These are phyloP conservation scores for Roridomyces roridus DNA, from an alignment of 768 basidiomycete species.

Conservation along the genomic window DNA sequence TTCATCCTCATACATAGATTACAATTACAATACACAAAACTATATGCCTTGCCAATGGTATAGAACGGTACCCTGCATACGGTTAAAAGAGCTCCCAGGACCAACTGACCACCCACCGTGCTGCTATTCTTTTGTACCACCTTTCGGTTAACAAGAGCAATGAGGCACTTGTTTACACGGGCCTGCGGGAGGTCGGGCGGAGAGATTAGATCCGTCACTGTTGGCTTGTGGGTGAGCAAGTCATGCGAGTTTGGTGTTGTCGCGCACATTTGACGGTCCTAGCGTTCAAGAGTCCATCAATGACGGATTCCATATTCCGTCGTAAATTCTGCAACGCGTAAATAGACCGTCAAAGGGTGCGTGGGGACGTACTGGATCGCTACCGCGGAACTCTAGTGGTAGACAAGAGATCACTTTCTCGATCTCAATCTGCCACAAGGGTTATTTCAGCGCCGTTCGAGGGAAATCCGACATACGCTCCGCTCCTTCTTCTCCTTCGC, in stretches of 20 bases:
- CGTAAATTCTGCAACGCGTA: slow-evolving; percentile 62
- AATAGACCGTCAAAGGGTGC: neutral
- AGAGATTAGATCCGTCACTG: slow-evolving; percentile 79
- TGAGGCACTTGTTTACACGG: slow-evolving; percentile 91
- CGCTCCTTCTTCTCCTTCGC: slow-evolving; percentile 87
- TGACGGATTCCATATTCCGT: slow-evolving; percentile 79
- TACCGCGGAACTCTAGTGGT: slow-evolving; percentile 91
- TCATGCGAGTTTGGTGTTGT: neutral
- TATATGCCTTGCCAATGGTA: slow-evolving; percentile 74
- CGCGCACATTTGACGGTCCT: slow-evolving; percentile 67
- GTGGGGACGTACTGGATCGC: slow-evolving; percentile 70
- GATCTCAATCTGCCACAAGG: slow-evolving; percentile 53
- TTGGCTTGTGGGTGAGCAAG: neutral
- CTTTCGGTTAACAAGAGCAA: slow-evolving; percentile 88
- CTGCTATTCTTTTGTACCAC: slow-evolving; percentile 78
- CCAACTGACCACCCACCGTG: slow-evolving; percentile 47
- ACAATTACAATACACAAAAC: slow-evolving; percentile 14
- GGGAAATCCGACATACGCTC: slow-evolving; percentile 49
- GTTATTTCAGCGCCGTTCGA: neutral
- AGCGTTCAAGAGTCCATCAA: slow-evolving; percentile 76
- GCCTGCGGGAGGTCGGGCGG: slow-evolving; percentile 89
- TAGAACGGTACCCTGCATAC: slow-evolving; percentile 63
- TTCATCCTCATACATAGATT: neutral
- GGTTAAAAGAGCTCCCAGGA: neutral
- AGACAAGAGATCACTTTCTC: slow-evolving; percentile 78